phyloP scores from a whole-genome alignment of 352 stramenopile genomes.

The Thraustotheca clavata region DNA sequence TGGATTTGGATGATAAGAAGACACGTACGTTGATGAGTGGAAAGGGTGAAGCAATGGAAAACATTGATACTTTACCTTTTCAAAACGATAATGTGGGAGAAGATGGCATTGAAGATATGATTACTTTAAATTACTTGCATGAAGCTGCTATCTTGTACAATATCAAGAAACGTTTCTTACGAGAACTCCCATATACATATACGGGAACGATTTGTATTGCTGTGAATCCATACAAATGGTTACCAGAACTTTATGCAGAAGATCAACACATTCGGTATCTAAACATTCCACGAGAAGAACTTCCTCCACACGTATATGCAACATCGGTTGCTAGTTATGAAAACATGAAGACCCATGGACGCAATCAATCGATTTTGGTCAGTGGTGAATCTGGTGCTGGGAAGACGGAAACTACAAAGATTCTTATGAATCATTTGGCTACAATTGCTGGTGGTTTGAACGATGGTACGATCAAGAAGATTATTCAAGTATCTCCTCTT shows the following conservation, averaged over 20 bases:
- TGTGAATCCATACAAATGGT: slow-evolving; percentile 94
- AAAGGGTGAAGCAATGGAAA: slow-evolving; percentile 27
- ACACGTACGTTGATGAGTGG: slow-evolving; percentile 59
- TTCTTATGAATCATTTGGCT: slow-evolving; percentile 82
- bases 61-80: slow-evolving; percentile 73
- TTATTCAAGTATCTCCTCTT: slow-evolving; percentile 97
- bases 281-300: slow-evolving; percentile 55
- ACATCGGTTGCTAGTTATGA: slow-evolving; percentile 71
- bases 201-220: slow-evolving; percentile 96
- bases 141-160: slow-evolving; percentile 89
- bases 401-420: slow-evolving; percentile 94
- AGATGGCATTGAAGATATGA: slow-evolving; percentile 81
- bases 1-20: slow-evolving; percentile 66
- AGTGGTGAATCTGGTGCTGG: slow-evolving; percentile 83
- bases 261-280: slow-evolving; percentile 61
- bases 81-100: slow-evolving; percentile 68
- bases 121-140: slow-evolving; percentile 82
- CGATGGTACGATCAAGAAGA: slow-evolving; percentile 92
- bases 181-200: slow-evolving; percentile 91
- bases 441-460: slow-evolving; percentile 73
- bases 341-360: slow-evolving; percentile 54
- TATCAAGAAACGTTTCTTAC: slow-evolving; percentile 76
- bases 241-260: slow-evolving; percentile 78
- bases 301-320: slow-evolving; percentile 69
- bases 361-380: slow-evolving; percentile 83